Percentiles rank a stretch among this genome's conserved stretches.
Evolutionary conservation across 805 yeast species (phyloP).

Genomic region (Starmerella asiatica): DNA sequence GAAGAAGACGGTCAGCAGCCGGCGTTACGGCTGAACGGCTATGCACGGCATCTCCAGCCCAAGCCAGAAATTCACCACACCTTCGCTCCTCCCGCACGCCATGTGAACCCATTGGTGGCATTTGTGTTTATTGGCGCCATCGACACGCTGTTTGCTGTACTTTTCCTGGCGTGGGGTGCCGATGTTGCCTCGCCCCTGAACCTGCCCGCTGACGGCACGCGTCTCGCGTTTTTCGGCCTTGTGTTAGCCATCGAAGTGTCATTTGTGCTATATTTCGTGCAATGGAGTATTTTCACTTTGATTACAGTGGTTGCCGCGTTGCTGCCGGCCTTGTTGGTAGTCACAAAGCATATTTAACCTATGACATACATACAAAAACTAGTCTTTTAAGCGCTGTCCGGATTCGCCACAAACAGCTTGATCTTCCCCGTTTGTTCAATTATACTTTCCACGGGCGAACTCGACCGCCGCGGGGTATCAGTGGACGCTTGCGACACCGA

Average conservation of each 20-base stretch:
- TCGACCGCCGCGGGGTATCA: slow-evolving; percentile 8
- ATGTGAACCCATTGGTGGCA: slow-evolving; percentile 42
- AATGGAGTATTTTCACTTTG: slow-evolving; percentile 48
- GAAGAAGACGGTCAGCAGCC: slow-evolving; percentile 14
- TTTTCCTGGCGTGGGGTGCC: slow-evolving; percentile 32
- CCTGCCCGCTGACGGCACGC: neutral
- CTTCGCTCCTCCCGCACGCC: slow-evolving; percentile 43
- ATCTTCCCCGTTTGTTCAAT: slow-evolving; percentile 26
- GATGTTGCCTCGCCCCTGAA: neutral
- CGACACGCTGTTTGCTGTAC: slow-evolving; percentile 30
- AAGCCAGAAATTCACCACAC: slow-evolving; percentile 50
- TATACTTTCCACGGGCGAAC: slow-evolving; percentile 24
- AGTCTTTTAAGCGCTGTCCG: slow-evolving; percentile 22
- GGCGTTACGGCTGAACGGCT: slow-evolving; percentile 6
- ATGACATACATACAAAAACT: neutral
- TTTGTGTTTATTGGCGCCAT: slow-evolving; percentile 37
- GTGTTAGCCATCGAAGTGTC: slow-evolving; percentile 40
- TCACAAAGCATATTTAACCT: neutral
- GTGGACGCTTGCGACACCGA: neutral
- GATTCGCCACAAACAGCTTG: slow-evolving; percentile 30
- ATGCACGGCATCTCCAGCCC: slow-evolving; percentile 26
- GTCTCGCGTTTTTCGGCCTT: slow-evolving; percentile 29
- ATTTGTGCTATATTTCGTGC: slow-evolving; percentile 46
- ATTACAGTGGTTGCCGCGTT: slow-evolving; percentile 36
- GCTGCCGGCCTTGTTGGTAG: slow-evolving; percentile 48